A percentile compares a stretch with the other conserved stretches of the same genome.
Evolutionary conservation across 2,329 filamentous ascomycete species (phyloP).

Genomic region (Fusarium heterosporum): DNA sequence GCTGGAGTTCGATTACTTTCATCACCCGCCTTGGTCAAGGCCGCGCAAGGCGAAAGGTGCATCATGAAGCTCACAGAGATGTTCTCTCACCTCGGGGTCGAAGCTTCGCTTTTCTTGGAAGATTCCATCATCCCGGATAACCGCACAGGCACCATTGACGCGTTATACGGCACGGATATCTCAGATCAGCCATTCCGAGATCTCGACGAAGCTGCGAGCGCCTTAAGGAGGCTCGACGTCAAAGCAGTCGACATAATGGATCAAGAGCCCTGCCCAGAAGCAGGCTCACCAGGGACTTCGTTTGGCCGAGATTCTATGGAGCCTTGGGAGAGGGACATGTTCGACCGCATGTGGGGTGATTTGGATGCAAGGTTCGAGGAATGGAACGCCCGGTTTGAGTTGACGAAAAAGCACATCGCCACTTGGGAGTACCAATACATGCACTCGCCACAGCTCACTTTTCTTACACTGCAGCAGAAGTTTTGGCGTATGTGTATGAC

Average conservation of each 20-base stretch:
- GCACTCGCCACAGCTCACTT: not conserved
- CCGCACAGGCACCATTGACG: not conserved
- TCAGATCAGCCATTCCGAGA: constrained; percentile 18
- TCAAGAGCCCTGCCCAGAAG: not conserved
- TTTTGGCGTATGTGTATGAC: constrained; percentile 21
- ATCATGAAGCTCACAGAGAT: constrained; percentile 37
- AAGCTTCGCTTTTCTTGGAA: constrained; percentile 41
- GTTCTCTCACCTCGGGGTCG: constrained; percentile 33
- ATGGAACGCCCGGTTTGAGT: constrained; percentile 21
- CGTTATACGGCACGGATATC: not conserved
- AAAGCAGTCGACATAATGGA: constrained; percentile 4
- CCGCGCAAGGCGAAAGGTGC: constrained; percentile 3
- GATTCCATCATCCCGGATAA: constrained; percentile 19
- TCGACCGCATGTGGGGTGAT: not conserved
- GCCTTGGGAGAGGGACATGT: not conserved
- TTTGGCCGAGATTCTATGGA: not conserved
- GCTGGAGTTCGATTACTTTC: constrained; percentile 30
- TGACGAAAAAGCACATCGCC: constrained; percentile 9
- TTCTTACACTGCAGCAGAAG: constrained; percentile 12
- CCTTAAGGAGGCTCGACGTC: constrained; percentile 26
- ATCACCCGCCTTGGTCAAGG: not conserved
- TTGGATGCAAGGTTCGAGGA: constrained; percentile 6
- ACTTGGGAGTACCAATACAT: not conserved
- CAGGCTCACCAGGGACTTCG: fast-evolving
- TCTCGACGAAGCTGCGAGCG: constrained; percentile 33